phyloP scores from a whole-genome alignment of 2,329 filamentous ascomycete species.

The Phialocephala sp. region DNA sequence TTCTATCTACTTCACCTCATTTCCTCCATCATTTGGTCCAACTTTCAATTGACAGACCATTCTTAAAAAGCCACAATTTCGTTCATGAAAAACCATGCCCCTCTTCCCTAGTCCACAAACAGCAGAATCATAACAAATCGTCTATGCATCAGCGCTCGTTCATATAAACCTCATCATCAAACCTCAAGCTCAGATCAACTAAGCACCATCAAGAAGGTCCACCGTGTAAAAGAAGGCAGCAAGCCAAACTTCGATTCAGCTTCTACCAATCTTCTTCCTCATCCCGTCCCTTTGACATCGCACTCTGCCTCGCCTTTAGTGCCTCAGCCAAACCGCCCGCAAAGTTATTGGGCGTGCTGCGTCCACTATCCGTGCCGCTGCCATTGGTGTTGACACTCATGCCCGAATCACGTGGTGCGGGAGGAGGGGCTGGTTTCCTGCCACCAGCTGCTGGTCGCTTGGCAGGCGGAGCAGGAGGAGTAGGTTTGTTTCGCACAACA shows the following conservation, averaged over 20 bases:
- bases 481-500: slow-evolving; percentile 42
- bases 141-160: slow-evolving; percentile 27
- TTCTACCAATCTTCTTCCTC: slow-evolving; percentile 45
- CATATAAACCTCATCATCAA: slow-evolving; percentile 1
- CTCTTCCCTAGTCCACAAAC: background rate
- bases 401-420: slow-evolving; percentile 72
- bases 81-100: slow-evolving; percentile 11
- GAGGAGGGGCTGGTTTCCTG: slow-evolving; percentile 72
- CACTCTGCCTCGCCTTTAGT: slow-evolving; percentile 75
- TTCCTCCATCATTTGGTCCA: background rate
- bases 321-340: slow-evolving; percentile 79
- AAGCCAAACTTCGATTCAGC: background rate
- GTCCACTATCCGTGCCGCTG: slow-evolving; percentile 60
- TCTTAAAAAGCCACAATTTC: slow-evolving; percentile 8
- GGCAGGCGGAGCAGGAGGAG: slow-evolving; percentile 57
- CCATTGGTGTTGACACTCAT: slow-evolving; percentile 62
- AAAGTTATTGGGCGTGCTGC: slow-evolving; percentile 75
- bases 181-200: slow-evolving; percentile 3
- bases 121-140: slow-evolving; percentile 14
- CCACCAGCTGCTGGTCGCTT: slow-evolving; percentile 75
- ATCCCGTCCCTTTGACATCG: slow-evolving; percentile 61
- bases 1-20: slow-evolving; percentile 19
- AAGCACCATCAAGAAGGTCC: background rate
- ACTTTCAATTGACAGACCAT: slow-evolving; percentile 5
- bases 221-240: background rate